These are phyloP conservation scores for Eremochloa ophiuroides DNA, from an alignment of 176 grass and related monocot genomes.

Conservation along the genomic window DNA sequence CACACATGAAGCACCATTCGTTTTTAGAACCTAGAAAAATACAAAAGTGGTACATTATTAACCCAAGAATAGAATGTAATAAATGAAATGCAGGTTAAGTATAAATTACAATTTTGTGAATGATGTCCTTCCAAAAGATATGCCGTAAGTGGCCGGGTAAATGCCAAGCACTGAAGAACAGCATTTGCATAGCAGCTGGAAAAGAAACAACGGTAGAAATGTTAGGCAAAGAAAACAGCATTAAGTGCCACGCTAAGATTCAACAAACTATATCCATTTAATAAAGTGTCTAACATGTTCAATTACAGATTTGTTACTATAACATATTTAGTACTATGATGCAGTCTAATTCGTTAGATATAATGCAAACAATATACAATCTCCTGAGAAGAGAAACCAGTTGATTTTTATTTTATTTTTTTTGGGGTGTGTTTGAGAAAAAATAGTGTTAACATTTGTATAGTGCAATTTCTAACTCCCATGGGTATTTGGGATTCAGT, in stretches of 20 bases:
- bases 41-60: slow-evolving; percentile 12
- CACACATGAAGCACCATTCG: slow-evolving; percentile 90
- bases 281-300: not conserved
- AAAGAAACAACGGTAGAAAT: slow-evolving; percentile 33
- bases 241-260: slow-evolving; percentile 3
- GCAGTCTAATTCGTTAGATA: not conserved
- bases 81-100: slow-evolving; percentile 13
- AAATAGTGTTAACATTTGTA: not conserved
- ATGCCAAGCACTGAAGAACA: slow-evolving; percentile 87
- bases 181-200: slow-evolving; percentile 94
- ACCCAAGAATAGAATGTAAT: not conserved
- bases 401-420: not conserved
- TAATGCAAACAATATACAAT: not conserved
- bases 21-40: slow-evolving; percentile 55
- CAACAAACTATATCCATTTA: slow-evolving; percentile 4
- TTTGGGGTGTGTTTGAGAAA: not conserved
- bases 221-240: slow-evolving; percentile 22
- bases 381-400: not conserved
- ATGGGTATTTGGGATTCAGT: not conserved
- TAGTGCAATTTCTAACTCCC: not conserved
- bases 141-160: slow-evolving; percentile 80
- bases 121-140: slow-evolving; percentile 81
- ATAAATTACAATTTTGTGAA: slow-evolving; percentile 69
- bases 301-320: not conserved
- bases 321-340: not conserved